Base-by-base conservation (phyloP, 805 yeast genomes). In the Lachancea sp. region DNA sequence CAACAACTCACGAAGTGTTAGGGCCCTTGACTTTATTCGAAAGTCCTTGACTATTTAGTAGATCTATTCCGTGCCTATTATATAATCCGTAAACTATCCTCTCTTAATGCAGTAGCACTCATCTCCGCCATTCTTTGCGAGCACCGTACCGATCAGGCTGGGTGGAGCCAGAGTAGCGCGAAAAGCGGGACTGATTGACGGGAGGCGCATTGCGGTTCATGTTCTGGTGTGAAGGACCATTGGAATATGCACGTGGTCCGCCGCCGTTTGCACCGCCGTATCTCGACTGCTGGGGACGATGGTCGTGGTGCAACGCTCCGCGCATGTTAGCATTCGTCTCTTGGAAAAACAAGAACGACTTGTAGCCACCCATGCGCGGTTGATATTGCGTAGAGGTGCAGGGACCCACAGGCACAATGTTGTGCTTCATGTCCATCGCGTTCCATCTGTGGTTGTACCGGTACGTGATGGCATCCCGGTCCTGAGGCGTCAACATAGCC, bases 401-500 rank as follows among this genome's bases (percentile, higher is more conserved):
- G n/a, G 80, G 79, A 0, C 82, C 82, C 36, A 73, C 68, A 16
- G 65, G 56, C 2, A 69, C 67, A 10, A 62, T 51, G 51, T 75
- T 74, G 30, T 66, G 62, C 43, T 61, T 64, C 58, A 70, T 68
- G 37, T 56, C 57, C 36, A 56, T 57, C 31, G 57, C 60, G 38
- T 67, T 57, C 50, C 64, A 56, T 31, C 56, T 49, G 30, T 65
- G 61, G 39, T 68, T 66, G 46, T 64, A 60, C 31, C 78, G 79
- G 54, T 79, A 74, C 27, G 73, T 56, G 12, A 87, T 70, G 10
- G 73, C 67, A 50, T 82, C 87, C 45, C 72, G 75, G 55, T 90
- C 97, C 39, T 81, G 82, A 33, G 75, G 77, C 3, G 79, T 78
- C 38, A 91, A 68, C 7, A 81, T 81, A 16, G 72, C 71, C 30